Conservation (phyloP, 257 asterid species). For the Lithospermum erythrorhizon region DNA sequence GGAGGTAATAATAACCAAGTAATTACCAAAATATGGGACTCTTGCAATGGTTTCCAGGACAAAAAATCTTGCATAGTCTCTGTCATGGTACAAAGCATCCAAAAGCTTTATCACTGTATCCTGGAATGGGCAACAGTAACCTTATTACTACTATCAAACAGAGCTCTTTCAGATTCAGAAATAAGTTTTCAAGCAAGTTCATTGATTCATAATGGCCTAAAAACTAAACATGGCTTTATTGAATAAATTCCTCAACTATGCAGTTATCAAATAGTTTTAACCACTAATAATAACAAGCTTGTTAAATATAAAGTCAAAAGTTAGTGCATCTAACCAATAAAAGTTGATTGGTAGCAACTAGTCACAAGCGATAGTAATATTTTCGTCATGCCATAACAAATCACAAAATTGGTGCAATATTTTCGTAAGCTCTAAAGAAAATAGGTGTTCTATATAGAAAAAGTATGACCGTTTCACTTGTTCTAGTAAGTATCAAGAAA, state of each 20-base stretch:
- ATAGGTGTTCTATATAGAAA: background rate
- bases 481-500: background rate
- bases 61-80: constrained; percentile 77
- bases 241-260: background rate
- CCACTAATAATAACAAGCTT: background rate
- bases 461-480: background rate
- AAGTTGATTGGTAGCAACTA: background rate
- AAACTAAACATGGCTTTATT: background rate
- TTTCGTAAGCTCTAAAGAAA: too few species aligned
- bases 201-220: background rate
- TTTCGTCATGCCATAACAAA: background rate
- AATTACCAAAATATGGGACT: constrained; percentile 94
- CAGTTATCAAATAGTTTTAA: background rate
- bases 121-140: constrained; percentile 28
- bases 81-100: constrained; percentile 72
- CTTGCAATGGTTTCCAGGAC: constrained; percentile 97
- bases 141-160: background rate
- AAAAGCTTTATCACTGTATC: constrained; percentile 85
- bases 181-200: background rate
- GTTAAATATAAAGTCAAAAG: background rate
- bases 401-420: background rate
- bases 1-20: constrained; percentile 14
- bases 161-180: background rate
- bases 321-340: background rate
- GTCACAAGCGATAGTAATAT: too few species aligned